Evolutionary conservation across 1,284 basidiomycete species (phyloP), one percentile per base, ranked within the genome.

Genomic region (Boletus smithii): DNA sequence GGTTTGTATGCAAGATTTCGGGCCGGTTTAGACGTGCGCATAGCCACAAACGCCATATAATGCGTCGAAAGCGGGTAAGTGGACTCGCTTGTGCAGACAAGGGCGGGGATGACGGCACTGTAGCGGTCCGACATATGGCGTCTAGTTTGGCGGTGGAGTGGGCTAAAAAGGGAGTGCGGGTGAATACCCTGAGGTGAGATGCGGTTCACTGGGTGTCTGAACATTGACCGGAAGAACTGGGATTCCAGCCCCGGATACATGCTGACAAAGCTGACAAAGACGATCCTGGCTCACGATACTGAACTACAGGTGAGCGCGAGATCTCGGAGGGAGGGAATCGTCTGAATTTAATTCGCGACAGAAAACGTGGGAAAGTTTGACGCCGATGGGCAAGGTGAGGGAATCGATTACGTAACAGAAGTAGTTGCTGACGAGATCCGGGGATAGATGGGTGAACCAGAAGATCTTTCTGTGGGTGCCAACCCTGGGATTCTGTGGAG

Each of bases 31-130:
- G 23, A 49, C 30, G 2, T 16, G 35, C 45, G 27, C 59, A 51
- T 75, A 97, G 80, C 82, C 81, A 31, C 95, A 98, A 77, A 90
- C 91, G 2, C 94, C 95, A 0, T 98, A 98, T 72, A 98, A 97
- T 68, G 88, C 91, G n/a, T 94, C 92, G 36, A 95, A 90, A 73
- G 87, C 87, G 38, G 86, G 85, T 84, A 56, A 56, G 74, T 57
- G 30, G 3, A 0, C 1, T 7, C 4, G 20, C 10, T 9, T 14
- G 23, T n/a, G 10, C n/a, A 8, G 17, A 34, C 16, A 5, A 14
- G 14, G 24, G 20, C 16, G 16, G 9, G 1, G 7, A 11, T 59
- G 44, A 61, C 46, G 16, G 14, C n/a, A 8, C n/a, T 46, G 42
- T 54, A 80, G 90, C 91, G 44, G 91, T 95, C 27, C 85, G 85